Percentiles rank a stretch among this genome's conserved stretches.
Evolutionary conservation across 2,329 filamentous ascomycete species (phyloP).

Genomic region (Aphanoascus verrucosus): DNA sequence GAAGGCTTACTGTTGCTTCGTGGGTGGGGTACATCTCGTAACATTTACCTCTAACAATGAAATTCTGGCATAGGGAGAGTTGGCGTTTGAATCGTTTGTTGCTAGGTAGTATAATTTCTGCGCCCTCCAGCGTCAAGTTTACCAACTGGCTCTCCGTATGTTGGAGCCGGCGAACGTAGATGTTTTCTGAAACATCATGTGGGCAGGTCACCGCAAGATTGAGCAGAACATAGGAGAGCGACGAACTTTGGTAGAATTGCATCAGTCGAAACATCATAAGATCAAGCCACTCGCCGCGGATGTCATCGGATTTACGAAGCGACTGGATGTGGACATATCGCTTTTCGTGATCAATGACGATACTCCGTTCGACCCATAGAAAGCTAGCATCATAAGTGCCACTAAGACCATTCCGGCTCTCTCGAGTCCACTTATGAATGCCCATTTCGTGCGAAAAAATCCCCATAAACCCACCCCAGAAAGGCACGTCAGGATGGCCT

Average conservation of each 20-base stretch:
- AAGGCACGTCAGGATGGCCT: constrained; percentile 41
- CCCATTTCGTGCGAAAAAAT: constrained; percentile 80
- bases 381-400: constrained; percentile 47
- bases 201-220: neutral
- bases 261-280: constrained; percentile 22
- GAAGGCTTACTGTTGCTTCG: constrained; percentile 53
- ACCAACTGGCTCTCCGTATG: constrained; percentile 15
- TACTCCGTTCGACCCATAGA: constrained; percentile 62
- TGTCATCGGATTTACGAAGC: constrained; percentile 38
- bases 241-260: constrained; percentile 14
- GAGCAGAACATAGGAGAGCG: neutral
- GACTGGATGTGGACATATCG: constrained; percentile 57
- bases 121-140: constrained; percentile 22
- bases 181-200: neutral
- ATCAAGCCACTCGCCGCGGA: constrained; percentile 39
- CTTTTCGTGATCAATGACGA: constrained; percentile 63
- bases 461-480: constrained; percentile 75
- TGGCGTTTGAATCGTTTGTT: constrained; percentile 50
- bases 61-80: constrained; percentile 56
- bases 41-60: constrained; percentile 56
- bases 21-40: constrained; percentile 47
- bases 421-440: constrained; percentile 35
- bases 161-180: constrained; percentile 2
- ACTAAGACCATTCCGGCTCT: constrained; percentile 36
- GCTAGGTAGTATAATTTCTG: constrained; percentile 27